Evolutionary conservation across 495 filamentous ascomycete species (phyloP), one percentile per base, ranked within the genome.

Genomic region (Neurospora sp.): DNA sequence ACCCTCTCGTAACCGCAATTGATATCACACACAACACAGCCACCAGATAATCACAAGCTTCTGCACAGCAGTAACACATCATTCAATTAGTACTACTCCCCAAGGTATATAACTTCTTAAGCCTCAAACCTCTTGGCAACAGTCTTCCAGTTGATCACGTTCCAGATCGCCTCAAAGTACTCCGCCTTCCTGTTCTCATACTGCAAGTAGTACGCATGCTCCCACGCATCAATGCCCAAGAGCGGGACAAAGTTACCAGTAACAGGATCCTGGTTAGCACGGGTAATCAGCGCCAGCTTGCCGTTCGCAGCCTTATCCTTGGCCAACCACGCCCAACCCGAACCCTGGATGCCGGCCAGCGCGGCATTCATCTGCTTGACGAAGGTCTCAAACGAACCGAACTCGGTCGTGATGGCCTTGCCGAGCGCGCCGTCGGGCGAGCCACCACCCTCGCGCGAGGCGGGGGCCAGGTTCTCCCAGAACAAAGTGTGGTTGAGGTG

Each of bases 101-200:
- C 17, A 22, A 72, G 7, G 10, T 20, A 44, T 40, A 10, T 53
- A 69, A 40, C 38, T 77, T 73, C 38, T 77, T 73, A 84, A 41
- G 79, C 74, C 78, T 81, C 83, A 77, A 96, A 93, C 72, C 96
- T 90, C 85, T 91, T 88, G 82, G 95, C 94, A 38, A 92, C 96
- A 31, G 92, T 87, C 87, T 95, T 94, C 94, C 94, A 97, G 86
- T 97, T 96, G 77, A 97, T 85, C 68, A 99, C 93, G 75, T 98
- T 93, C 96, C 96, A 99, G 80, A 99, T 92, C 72, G 94, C 94
- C 72, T 88, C 89, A 82, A 99, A 97, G 85, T 99, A 99, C 82
- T 98, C 96, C 70, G 93, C 96, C 89, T 99, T 99, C 80, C 95
- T 91, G 86, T 98, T 99, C 87, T 97, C 88, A 83, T 99, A 99